phyloP scores from a whole-genome alignment of 2,329 filamentous ascomycete genomes.

The Botryotinia convoluta region DNA sequence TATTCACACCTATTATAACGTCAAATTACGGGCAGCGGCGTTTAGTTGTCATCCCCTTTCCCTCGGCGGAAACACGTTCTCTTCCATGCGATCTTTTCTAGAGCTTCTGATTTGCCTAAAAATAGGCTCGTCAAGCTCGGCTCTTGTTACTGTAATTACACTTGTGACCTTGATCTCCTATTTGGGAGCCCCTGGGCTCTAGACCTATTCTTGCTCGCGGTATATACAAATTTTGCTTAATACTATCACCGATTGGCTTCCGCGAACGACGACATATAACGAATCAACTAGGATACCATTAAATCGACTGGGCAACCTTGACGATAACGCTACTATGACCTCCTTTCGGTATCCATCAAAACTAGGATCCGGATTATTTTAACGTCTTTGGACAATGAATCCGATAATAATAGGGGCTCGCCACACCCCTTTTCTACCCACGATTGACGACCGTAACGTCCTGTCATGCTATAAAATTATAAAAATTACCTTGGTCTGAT shows the following conservation, averaged over 20 bases:
- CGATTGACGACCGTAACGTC: conserved; percentile 21
- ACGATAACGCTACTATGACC: conserved; percentile 38
- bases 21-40: conserved; percentile 24
- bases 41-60: conserved; percentile 22
- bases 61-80: background rate
- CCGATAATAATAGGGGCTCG: conserved; percentile 17
- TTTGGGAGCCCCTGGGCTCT: conserved; percentile 10
- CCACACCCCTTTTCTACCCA: conserved; percentile 12
- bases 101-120: background rate
- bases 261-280: conserved; percentile 31
- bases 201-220: conserved; percentile 11
- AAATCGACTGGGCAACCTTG: conserved; percentile 40
- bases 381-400: conserved; percentile 18
- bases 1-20: conserved; percentile 25
- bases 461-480: conserved; percentile 21
- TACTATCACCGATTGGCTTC: conserved; percentile 23
- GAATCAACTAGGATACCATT: conserved; percentile 36
- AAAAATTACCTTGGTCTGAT: conserved; percentile 11
- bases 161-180: conserved; percentile 7
- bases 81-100: conserved; percentile 3
- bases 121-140: conserved; percentile 1
- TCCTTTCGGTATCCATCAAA: conserved; percentile 24
- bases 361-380: conserved; percentile 18
- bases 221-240: conserved; percentile 20
- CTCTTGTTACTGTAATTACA: conserved; percentile 21